A percentile compares a stretch with the other conserved stretches of the same genome.
phyloP scores from a whole-genome alignment of 164 flowering plant species.

The Sedum album region DNA sequence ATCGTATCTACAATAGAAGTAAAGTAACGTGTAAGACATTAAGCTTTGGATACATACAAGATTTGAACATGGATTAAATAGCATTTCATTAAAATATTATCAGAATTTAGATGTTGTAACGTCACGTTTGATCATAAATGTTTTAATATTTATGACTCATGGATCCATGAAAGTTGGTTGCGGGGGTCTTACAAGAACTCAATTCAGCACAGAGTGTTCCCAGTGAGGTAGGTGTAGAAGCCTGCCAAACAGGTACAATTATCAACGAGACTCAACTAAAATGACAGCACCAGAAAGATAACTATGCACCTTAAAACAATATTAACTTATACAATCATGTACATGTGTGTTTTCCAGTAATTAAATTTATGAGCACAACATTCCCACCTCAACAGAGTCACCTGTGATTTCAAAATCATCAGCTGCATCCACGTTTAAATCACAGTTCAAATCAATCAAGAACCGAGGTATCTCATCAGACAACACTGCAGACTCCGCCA shows the following conservation, averaged over 20 bases:
- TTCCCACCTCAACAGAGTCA: not conserved
- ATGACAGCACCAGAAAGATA: not conserved
- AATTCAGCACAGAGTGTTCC: not conserved
- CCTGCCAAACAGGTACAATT: not conserved
- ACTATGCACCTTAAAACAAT: not conserved
- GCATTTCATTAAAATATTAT: not conserved
- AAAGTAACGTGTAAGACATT: not conserved
- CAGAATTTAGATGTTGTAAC: not conserved
- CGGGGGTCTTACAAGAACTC: not conserved
- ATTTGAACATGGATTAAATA: not conserved
- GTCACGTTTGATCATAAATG: not conserved
- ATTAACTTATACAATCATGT: not conserved
- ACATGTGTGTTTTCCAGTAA: not conserved
- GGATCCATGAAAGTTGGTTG: not conserved
- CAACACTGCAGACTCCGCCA: not conserved
- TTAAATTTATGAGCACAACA: not conserved
- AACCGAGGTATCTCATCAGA: conserved; percentile 4
- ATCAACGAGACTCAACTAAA: not conserved
- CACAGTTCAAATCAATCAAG: conserved; percentile 1
- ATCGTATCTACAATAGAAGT: not conserved
- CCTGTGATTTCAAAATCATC: not conserved
- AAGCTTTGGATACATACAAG: not conserved
- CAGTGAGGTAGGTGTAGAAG: conserved; percentile 1
- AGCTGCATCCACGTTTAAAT: not conserved
- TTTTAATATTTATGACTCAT: not conserved